These are phyloP conservation scores for Rubia balearica DNA, from an alignment of 305 asterid species.

Conservation along the genomic window DNA sequence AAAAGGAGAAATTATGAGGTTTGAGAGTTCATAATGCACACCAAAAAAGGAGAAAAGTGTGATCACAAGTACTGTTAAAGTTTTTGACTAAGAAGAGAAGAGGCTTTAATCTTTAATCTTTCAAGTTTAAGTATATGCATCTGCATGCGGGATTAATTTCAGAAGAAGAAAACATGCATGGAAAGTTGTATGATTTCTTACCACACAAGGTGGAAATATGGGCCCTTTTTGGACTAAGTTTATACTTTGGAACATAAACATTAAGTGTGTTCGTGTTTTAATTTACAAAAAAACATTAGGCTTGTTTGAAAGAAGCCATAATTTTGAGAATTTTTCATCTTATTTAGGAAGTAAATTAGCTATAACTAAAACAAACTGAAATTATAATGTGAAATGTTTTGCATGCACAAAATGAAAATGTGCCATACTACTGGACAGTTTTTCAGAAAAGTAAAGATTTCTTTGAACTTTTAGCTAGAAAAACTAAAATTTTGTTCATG, in stretches of 20 bases:
- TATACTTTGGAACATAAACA: neutral
- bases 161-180: conserved; percentile 28
- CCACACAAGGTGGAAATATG: conserved; percentile 27
- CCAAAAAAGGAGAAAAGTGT: conserved; percentile 18
- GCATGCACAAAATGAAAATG: neutral
- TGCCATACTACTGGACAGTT: too few relatives aligned
- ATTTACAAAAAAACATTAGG: too few relatives aligned
- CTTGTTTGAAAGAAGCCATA: too few relatives aligned
- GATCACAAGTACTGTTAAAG: conserved; percentile 9
- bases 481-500: neutral
- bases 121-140: neutral
- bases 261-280: too few relatives aligned
- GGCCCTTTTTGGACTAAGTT: conserved; percentile 16
- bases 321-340: too few relatives aligned
- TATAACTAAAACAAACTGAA: too few relatives aligned
- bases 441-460: neutral
- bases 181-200: conserved; percentile 19
- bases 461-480: neutral
- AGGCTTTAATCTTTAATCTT: conserved; percentile 9
- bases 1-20: conserved; percentile 2
- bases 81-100: conserved; percentile 22
- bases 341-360: too few relatives aligned
- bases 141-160: conserved; percentile 15
- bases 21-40: conserved; percentile 15
- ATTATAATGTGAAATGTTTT: neutral